Conservation (phyloP, 148 eudicot genomes). For the Camellia lanceoleosa region DNA sequence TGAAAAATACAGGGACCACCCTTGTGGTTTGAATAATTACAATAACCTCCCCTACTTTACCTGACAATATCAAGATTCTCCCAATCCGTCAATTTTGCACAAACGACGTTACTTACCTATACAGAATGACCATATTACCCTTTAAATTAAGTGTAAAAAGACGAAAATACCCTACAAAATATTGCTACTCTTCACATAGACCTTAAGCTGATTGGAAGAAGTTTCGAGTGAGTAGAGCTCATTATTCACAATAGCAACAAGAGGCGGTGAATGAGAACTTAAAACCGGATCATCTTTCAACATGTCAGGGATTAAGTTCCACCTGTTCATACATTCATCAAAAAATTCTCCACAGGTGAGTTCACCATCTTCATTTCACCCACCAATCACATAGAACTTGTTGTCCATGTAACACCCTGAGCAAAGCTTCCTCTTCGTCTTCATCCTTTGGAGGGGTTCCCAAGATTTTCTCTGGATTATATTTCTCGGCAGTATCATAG, state of each 20-base stretch:
- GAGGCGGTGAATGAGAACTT: constrained; percentile 60
- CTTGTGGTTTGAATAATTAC: no score
- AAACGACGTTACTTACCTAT: no score
- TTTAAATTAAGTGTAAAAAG: no score
- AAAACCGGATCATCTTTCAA: constrained; percentile 43
- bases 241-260: constrained; percentile 66
- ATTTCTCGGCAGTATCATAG: constrained; percentile 35
- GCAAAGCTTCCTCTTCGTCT: constrained; percentile 47
- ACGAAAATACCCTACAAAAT: no score
- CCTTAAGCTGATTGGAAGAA: constrained; percentile 54
- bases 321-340: constrained; percentile 35
- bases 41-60: no score
- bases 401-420: constrained; percentile 72
- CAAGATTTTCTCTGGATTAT: constrained; percentile 45
- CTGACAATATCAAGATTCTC: no score
- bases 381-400: constrained; percentile 64
- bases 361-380: constrained; percentile 38
- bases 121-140: no score
- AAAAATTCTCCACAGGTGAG: constrained; percentile 71
- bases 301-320: constrained; percentile 60
- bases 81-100: no score
- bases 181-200: constrained; percentile 57
- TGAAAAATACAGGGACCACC: no score
- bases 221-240: constrained; percentile 60
- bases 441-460: constrained; percentile 67